Conservation (phyloP, 139 green algal species). For the Chlorella vulgaris region DNA sequence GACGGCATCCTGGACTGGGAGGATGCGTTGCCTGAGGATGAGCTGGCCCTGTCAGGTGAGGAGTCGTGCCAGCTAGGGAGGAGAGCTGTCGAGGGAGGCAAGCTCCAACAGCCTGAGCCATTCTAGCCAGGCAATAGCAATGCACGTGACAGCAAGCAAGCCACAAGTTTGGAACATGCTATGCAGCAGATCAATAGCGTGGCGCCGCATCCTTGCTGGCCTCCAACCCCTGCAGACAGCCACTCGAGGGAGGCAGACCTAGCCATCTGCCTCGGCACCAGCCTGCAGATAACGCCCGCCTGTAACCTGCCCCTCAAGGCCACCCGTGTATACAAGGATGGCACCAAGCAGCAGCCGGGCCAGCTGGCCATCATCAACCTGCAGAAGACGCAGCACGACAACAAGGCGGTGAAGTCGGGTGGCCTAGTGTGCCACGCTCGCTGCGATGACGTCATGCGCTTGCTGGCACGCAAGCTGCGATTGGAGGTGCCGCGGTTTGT, state of each 20-base stretch:
- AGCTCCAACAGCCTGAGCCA: too few relatives aligned
- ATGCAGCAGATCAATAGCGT: too few relatives aligned
- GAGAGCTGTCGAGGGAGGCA: too few relatives aligned
- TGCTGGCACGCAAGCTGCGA: constrained; percentile 48
- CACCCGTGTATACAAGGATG: constrained; percentile 37
- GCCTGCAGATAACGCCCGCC: constrained; percentile 90
- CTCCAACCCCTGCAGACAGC: constrained; percentile 57
- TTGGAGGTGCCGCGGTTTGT: constrained; percentile 47
- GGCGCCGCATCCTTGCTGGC: too few relatives aligned
- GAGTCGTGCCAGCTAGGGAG: too few relatives aligned
- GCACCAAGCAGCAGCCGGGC: constrained; percentile 46
- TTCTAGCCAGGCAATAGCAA: too few relatives aligned
- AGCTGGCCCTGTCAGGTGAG: constrained; percentile 68
- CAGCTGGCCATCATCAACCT: constrained; percentile 92
- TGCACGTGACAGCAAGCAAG: too few relatives aligned
- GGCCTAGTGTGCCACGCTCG: constrained; percentile 48
- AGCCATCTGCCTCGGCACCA: constrained; percentile 85
- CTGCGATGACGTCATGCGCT: constrained; percentile 51
- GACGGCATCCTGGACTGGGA: constrained; percentile 94
- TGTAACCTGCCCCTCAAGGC: constrained; percentile 80
- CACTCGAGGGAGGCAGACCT: constrained; percentile 69
- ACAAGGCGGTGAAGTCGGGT: constrained; percentile 58
- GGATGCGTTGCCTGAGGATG: constrained; percentile 81
- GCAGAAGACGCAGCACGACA: constrained; percentile 67
- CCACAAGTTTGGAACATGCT: too few relatives aligned